Conservation (phyloP, 805 yeast genomes). For the Candida arabinofermentans region DNA sequence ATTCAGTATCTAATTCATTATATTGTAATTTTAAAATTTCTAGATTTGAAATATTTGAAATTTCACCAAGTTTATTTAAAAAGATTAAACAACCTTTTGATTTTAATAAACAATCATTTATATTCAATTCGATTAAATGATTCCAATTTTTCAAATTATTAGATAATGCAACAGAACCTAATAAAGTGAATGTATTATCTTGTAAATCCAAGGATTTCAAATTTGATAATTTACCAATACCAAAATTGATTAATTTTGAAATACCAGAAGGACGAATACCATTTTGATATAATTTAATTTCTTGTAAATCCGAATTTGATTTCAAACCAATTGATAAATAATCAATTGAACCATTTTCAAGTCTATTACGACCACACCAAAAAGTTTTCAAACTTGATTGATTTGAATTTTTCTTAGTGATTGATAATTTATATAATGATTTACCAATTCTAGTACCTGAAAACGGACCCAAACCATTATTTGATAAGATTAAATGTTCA, state of each 20-base stretch:
- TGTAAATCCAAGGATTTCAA: slow-evolving; percentile 79
- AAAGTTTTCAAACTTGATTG: slow-evolving; percentile 64
- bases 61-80: slow-evolving; percentile 40
- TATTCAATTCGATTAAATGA: slow-evolving; percentile 66
- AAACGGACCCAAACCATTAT: slow-evolving; percentile 97
- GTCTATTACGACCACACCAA: slow-evolving; percentile 94
- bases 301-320: slow-evolving; percentile 63
- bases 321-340: slow-evolving; percentile 82
- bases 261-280: slow-evolving; percentile 97
- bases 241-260: slow-evolving; percentile 64
- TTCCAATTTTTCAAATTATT: slow-evolving; percentile 60
- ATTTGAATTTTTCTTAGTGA: slow-evolving; percentile 36
- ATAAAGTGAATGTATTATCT: slow-evolving; percentile 86
- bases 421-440: slow-evolving; percentile 71
- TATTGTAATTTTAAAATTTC: slow-evolving; percentile 72
- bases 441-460: slow-evolving; percentile 94
- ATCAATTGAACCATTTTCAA: slow-evolving; percentile 90
- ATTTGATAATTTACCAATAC: slow-evolving; percentile 57
- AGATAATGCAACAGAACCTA: slow-evolving; percentile 65
- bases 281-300: slow-evolving; percentile 80
- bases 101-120: slow-evolving; percentile 86
- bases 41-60: slow-evolving; percentile 37
- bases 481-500: slow-evolving; percentile 83
- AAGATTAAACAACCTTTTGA: slow-evolving; percentile 66
- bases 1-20: slow-evolving; percentile 72